Base-by-base conservation (phyloP, 108 stramenopile species). In the Nannochloropsis salina region DNA sequence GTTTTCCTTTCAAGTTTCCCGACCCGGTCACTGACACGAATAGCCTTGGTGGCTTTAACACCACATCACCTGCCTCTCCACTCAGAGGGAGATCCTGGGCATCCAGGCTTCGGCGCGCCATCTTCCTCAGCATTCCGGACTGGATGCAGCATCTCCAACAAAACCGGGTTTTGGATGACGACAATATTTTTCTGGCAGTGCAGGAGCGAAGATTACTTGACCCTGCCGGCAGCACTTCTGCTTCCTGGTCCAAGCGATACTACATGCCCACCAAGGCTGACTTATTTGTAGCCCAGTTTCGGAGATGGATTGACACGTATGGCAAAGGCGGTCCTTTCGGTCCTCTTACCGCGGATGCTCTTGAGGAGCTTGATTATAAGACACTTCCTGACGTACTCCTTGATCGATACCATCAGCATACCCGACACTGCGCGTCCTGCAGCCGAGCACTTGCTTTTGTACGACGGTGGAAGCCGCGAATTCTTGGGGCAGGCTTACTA, bases 221-320 rank as follows among this genome's bases (percentile, higher is more conserved):
- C 20, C 5, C 20, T 15, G 6, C 15, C 20, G 61, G 61, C 20
- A n/a, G n/a, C n/a, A n/a, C 2, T 4, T n/a, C 61, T 15, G 61
- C 61, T 15, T 74, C 61, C 61, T 74, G 61, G 61, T 1, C 2
- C 61, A 74, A 74, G 61, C 61, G 61, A 15, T 74, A 74, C n/a
- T 74, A 74, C 61, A 15, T 4, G n/a, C 61, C 61, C 20, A 74
- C 61, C 61, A 74, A 74, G 8, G 61, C 61, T n/a, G 61, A 74
- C n/a, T 74, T 74, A n/a, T 74, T 74, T 74, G 61, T 74, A n/a
- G 61, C 61, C n/a, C 61, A 74, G 8, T 74, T 74, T 74, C 61
- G 61, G 61, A 74, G n/a, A 74, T 74, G 61, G 61, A 74, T 74
- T n/a, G 6, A 74, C 15, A 74, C 3, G 8, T 74, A n/a, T 74